Percentiles rank a stretch among this genome's conserved stretches.
phyloP scores from a whole-genome alignment of 83 land plant genomes.

The Isoetes engelmannii region DNA sequence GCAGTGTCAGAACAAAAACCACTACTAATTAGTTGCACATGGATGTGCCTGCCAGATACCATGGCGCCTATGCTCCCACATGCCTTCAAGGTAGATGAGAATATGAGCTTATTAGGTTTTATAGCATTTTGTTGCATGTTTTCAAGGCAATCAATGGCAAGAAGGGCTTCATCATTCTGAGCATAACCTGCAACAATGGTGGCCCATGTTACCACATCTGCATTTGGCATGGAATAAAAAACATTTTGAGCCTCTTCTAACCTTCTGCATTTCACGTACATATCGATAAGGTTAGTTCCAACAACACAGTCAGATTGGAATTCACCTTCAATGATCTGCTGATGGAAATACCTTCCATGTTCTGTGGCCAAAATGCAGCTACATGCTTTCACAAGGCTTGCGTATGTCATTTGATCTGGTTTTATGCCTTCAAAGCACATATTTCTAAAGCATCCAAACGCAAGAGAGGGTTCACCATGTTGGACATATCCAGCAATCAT shows the following conservation, averaged over 20 bases:
- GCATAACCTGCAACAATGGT: conserved; percentile 15
- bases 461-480: neutral
- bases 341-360: neutral
- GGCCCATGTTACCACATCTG: conserved; percentile 12
- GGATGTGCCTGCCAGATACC: conserved; percentile 19
- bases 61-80: conserved; percentile 6
- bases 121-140: conserved; percentile 16
- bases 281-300: conserved; percentile 3
- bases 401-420: conserved; percentile 9
- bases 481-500: conserved; percentile 11
- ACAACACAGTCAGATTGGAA: neutral
- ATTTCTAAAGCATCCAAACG: no score
- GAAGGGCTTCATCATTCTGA: neutral
- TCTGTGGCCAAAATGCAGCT: neutral
- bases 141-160: neutral
- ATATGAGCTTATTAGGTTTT: conserved; percentile 17
- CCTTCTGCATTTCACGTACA: conserved; percentile 10
- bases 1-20: neutral
- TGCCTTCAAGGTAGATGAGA: conserved; percentile 14
- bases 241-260: conserved; percentile 7
- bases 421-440: neutral
- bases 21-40: conserved; percentile 1
- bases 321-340: neutral
- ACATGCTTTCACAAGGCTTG: conserved; percentile 8
- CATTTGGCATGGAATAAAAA: neutral